These are phyloP conservation scores for Tricholoma flavovirens DNA, from an alignment of 768 basidiomycete species.

Conservation along the genomic window DNA sequence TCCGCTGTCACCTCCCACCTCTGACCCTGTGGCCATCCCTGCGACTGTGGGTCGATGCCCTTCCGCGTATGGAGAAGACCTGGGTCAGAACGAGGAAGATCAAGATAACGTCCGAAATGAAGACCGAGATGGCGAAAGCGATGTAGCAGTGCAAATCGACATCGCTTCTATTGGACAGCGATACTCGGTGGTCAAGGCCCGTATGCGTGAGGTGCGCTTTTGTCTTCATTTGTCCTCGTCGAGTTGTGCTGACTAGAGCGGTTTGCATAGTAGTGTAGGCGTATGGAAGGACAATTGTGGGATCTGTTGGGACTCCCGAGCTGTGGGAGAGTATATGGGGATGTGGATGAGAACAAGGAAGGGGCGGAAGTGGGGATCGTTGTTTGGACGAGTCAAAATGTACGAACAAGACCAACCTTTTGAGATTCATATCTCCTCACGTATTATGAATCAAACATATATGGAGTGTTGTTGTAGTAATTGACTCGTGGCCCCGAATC, in stretches of 20 bases:
- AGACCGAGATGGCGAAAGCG: background rate
- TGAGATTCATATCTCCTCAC: too few relatives aligned
- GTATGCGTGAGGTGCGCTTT: background rate
- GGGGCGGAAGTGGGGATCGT: background rate
- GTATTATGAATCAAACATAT: too few relatives aligned
- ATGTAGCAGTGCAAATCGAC: background rate
- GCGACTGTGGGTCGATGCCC: background rate
- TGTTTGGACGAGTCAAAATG: background rate
- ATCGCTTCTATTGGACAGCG: background rate
- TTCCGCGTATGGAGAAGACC: background rate
- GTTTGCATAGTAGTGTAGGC: conserved; percentile 12
- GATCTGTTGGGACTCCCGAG: conserved; percentile 13
- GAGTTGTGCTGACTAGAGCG: background rate
- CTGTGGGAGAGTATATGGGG: conserved; percentile 13
- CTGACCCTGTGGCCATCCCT: background rate
- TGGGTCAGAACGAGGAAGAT: background rate
- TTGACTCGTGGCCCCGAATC: too few relatives aligned
- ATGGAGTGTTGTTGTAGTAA: too few relatives aligned
- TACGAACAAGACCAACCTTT: too few relatives aligned
- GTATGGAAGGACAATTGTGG: conserved; percentile 11
- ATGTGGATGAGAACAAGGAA: background rate
- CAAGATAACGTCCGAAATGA: background rate
- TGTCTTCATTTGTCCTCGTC: background rate
- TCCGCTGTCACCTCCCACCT: conserved; percentile 7
- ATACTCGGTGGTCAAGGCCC: background rate